A percentile compares a stretch with the other conserved stretches of the same genome.
Evolutionary conservation across 345 rosid species (phyloP).

Genomic region (Bruguiera gymnorhiza): DNA sequence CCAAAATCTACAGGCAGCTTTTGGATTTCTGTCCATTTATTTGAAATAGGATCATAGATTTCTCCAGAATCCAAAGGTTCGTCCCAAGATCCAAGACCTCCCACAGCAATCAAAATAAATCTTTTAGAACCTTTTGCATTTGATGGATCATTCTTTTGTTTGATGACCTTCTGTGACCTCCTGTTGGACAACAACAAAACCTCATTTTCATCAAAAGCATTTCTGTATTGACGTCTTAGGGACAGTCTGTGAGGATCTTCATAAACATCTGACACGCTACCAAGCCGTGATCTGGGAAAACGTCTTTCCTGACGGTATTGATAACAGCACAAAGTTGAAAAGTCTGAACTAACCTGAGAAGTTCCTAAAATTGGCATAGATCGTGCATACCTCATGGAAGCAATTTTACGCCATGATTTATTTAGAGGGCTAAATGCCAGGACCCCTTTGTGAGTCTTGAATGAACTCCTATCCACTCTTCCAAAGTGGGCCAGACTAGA

Average conservation of each 20-base stretch:
- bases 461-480: slow-evolving; percentile 70
- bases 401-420: slow-evolving; percentile 75
- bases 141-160: slow-evolving; percentile 54
- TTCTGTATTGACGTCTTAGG: slow-evolving; percentile 60
- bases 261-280: slow-evolving; percentile 79
- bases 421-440: slow-evolving; percentile 71
- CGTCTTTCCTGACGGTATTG: slow-evolving; percentile 73
- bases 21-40: slow-evolving; percentile 89
- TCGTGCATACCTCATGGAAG: slow-evolving; percentile 85
- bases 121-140: slow-evolving; percentile 44
- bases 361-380: slow-evolving; percentile 75
- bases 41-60: slow-evolving; percentile 70
- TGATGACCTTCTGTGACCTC: slow-evolving; percentile 48
- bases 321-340: slow-evolving; percentile 43
- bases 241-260: slow-evolving; percentile 98
- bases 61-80: slow-evolving; percentile 96
- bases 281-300: slow-evolving; percentile 55
- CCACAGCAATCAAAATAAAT: slow-evolving; percentile 69
- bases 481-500: slow-evolving; percentile 64
- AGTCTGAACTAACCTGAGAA: slow-evolving; percentile 61
- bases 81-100: slow-evolving; percentile 81
- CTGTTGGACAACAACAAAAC: slow-evolving; percentile 31
- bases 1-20: slow-evolving; percentile 78
- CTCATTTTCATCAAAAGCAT: slow-evolving; percentile 52
- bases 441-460: slow-evolving; percentile 80